A percentile compares a stretch with the other conserved stretches of the same genome.
Conservation (phyloP, 1,139 yeast genomes). For the Taphrina confusa region DNA sequence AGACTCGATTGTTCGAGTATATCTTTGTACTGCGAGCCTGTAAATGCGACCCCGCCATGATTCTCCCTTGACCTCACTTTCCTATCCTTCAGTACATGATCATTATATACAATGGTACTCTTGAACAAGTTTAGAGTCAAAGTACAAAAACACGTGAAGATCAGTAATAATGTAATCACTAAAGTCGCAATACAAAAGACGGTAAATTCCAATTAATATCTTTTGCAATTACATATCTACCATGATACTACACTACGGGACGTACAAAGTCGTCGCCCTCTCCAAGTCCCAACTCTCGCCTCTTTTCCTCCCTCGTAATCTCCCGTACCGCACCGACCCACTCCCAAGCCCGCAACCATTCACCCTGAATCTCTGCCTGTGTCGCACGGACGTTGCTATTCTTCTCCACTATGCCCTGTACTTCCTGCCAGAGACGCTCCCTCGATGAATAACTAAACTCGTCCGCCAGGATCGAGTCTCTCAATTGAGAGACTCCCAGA, state of each 20-base stretch:
- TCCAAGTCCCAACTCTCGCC: slow-evolving; percentile 10
- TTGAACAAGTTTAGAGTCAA: too few relatives aligned
- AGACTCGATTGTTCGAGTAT: slow-evolving; percentile 12
- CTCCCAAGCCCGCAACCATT: slow-evolving; percentile 85
- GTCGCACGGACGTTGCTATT: slow-evolving; percentile 64
- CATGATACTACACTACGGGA: slow-evolving; percentile 20
- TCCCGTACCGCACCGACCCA: slow-evolving; percentile 56
- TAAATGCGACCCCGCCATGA: background rate
- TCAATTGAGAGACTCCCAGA: slow-evolving; percentile 59
- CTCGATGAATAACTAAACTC: slow-evolving; percentile 52
- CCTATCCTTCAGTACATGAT: too few relatives aligned
- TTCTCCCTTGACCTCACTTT: too few relatives aligned
- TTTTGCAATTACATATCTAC: background rate
- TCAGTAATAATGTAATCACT: too few relatives aligned
- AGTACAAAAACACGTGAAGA: too few relatives aligned
- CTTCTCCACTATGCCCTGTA: slow-evolving; percentile 61
- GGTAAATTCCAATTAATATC: background rate
- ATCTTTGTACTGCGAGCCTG: slow-evolving; percentile 23
- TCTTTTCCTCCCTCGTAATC: slow-evolving; percentile 15
- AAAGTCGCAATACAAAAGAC: background rate
- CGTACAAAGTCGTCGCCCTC: slow-evolving; percentile 28
- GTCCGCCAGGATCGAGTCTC: slow-evolving; percentile 64
- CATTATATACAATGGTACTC: too few relatives aligned
- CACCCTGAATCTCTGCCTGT: slow-evolving; percentile 76
- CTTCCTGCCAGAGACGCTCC: slow-evolving; percentile 63